Evolutionary conservation across 345 rosid species (phyloP).

Genomic region (Lepidium didymum): DNA sequence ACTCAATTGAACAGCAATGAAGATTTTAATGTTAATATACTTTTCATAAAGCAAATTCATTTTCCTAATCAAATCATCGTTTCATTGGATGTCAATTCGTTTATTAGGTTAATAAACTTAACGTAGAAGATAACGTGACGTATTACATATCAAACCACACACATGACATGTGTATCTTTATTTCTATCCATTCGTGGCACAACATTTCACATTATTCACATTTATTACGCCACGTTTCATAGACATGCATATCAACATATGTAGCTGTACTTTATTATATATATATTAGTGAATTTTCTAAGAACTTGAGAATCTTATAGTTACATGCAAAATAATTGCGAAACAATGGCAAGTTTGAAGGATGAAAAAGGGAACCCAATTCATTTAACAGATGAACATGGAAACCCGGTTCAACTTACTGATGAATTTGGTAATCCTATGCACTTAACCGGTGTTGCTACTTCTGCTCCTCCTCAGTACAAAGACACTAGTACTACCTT

Average conservation of each 20-base stretch:
- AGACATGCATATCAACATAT: constrained; percentile 12
- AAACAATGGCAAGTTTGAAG: constrained; percentile 45
- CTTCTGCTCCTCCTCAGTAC: constrained; percentile 1
- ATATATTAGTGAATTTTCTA: neutral
- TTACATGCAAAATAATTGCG: neutral
- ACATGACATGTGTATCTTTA: neutral
- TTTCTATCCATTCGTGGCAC: neutral
- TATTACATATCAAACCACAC: neutral
- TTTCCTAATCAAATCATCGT: too few species aligned
- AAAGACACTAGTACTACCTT: neutral
- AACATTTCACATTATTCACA: neutral
- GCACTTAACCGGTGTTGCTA: constrained; percentile 51
- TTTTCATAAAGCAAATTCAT: too few species aligned
- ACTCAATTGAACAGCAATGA: too few species aligned
- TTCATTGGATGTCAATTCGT: too few species aligned
- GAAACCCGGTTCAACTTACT: constrained; percentile 48
- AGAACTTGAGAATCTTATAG: neutral
- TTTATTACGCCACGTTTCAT: constrained; percentile 10
- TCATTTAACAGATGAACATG: constrained; percentile 40
- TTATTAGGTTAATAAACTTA: too few species aligned
- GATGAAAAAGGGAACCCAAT: constrained; percentile 56
- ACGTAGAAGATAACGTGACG: neutral
- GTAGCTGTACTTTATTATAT: neutral
- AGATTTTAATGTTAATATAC: too few species aligned
- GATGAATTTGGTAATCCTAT: constrained; percentile 62